Conservation (phyloP, 225 moss, liverwort and hornwort species). For the Climacium dendroides region DNA sequence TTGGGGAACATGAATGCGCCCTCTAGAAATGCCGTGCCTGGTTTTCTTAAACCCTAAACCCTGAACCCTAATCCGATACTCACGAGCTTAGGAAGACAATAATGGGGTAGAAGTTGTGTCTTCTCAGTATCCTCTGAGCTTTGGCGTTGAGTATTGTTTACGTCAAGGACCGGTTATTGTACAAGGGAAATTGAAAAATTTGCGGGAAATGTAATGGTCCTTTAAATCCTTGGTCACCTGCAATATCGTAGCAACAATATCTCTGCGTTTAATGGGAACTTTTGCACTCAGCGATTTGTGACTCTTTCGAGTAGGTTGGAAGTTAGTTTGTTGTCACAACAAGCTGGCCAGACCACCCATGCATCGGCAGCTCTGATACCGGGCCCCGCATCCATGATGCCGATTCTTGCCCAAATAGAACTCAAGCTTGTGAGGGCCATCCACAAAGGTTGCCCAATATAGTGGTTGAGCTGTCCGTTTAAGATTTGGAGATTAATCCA, state of each 20-base stretch:
- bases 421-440: background rate
- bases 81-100: background rate
- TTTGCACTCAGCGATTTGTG: background rate
- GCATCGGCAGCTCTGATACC: background rate
- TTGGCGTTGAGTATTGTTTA: background rate
- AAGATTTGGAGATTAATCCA: background rate
- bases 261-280: background rate
- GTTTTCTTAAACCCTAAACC: constrained; percentile 29
- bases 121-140: background rate
- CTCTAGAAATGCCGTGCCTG: background rate
- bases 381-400: background rate
- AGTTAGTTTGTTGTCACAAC: background rate
- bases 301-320: background rate
- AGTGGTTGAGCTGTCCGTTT: background rate
- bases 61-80: background rate
- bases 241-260: background rate
- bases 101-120: background rate
- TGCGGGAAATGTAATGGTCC: background rate
- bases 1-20: background rate
- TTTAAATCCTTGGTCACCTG: background rate
- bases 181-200: background rate
- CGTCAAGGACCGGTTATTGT: background rate
- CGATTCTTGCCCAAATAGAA: background rate
- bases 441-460: background rate
- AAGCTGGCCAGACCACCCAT: background rate